Conservation (phyloP, 2,329 filamentous ascomycete species). For the Hirsutella thompsonii region DNA sequence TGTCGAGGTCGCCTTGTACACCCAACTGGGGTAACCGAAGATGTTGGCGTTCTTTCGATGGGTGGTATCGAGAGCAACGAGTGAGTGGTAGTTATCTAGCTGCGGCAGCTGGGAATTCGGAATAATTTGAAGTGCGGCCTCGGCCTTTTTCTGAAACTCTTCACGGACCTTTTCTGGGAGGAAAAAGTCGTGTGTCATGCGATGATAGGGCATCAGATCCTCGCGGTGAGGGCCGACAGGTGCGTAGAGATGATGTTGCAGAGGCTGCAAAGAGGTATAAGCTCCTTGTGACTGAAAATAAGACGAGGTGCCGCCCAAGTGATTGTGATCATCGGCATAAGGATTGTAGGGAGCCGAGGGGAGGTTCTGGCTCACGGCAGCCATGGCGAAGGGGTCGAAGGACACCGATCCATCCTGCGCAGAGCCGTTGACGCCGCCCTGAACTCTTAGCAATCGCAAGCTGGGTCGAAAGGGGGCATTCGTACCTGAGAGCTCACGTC, state of each 20-base stretch:
- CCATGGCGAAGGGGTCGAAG: slow-evolving; percentile 54
- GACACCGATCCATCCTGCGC: slow-evolving; percentile 27
- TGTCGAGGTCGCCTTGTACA: slow-evolving; percentile 85
- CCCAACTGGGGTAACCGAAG: slow-evolving; percentile 85
- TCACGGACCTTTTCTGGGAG: slow-evolving; percentile 76
- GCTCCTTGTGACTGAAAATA: slow-evolving; percentile 52
- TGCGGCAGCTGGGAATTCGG: slow-evolving; percentile 64
- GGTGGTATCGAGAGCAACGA: slow-evolving; percentile 77
- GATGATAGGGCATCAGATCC: slow-evolving; percentile 73
- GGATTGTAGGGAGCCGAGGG: slow-evolving; percentile 51
- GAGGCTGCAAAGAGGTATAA: slow-evolving; percentile 46
- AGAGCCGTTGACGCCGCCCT: slow-evolving; percentile 33
- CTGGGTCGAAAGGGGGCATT: slow-evolving; percentile 1
- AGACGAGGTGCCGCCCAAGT: slow-evolving; percentile 43
- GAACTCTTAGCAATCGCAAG: not conserved
- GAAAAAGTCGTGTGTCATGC: slow-evolving; percentile 82
- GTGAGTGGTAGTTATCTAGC: slow-evolving; percentile 81
- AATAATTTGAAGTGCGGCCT: slow-evolving; percentile 73
- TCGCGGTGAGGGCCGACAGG: slow-evolving; percentile 74
- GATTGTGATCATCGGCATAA: slow-evolving; percentile 60
- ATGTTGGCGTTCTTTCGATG: slow-evolving; percentile 65
- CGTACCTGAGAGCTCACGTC: slow-evolving; percentile 36
- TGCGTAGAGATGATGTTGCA: slow-evolving; percentile 88
- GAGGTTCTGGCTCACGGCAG: slow-evolving; percentile 37
- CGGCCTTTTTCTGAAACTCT: slow-evolving; percentile 78